phyloP scores from a whole-genome alignment of 768 basidiomycete species.

The Lentinula sp. region DNA sequence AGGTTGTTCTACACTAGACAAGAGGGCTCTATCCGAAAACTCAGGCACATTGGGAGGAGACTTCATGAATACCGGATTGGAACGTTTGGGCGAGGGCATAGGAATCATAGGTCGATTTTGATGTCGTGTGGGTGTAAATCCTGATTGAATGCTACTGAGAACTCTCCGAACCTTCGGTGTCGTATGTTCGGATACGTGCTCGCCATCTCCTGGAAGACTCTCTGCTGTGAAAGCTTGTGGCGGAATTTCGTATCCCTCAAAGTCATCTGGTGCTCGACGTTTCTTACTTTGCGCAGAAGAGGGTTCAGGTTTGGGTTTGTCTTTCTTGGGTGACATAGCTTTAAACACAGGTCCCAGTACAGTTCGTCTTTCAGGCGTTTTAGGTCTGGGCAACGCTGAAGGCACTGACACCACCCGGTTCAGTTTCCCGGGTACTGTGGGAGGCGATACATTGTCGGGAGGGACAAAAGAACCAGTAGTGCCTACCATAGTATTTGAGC shows the following conservation, averaged over 20 bases:
- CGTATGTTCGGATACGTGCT: conserved; percentile 22
- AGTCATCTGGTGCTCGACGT: conserved; percentile 72
- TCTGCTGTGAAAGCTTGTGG: conserved; percentile 62
- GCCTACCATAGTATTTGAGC: conserved; percentile 5
- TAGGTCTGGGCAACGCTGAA: conserved; percentile 35
- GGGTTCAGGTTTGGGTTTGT: conserved; percentile 20
- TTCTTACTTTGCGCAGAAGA: conserved; percentile 56
- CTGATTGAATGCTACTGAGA: conserved; percentile 49
- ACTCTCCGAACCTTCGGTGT: conserved; percentile 63
- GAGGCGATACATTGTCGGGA: conserved; percentile 10
- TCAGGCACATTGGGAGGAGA: conserved; percentile 36
- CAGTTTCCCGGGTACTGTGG: conserved; percentile 6
- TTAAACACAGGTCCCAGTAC: conserved; percentile 37
- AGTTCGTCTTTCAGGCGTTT: conserved; percentile 45
- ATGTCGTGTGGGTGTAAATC: conserved; percentile 69
- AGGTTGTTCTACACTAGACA: conserved; percentile 9
- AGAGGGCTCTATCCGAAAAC: conserved; percentile 61
- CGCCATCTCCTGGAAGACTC: conserved; percentile 36
- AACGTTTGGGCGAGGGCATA: conserved; percentile 47
- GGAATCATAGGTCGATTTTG: conserved; percentile 34
- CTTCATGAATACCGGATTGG: conserved; percentile 25
- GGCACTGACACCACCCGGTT: conserved; percentile 37
- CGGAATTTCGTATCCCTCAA: conserved; percentile 55
- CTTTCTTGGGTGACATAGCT: conserved; percentile 44
- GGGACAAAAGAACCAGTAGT: background rate